These are phyloP conservation scores for Cryptococcus wingfieldii DNA, from an alignment of 1,284 basidiomycete genomes.

Conservation along the genomic window DNA sequence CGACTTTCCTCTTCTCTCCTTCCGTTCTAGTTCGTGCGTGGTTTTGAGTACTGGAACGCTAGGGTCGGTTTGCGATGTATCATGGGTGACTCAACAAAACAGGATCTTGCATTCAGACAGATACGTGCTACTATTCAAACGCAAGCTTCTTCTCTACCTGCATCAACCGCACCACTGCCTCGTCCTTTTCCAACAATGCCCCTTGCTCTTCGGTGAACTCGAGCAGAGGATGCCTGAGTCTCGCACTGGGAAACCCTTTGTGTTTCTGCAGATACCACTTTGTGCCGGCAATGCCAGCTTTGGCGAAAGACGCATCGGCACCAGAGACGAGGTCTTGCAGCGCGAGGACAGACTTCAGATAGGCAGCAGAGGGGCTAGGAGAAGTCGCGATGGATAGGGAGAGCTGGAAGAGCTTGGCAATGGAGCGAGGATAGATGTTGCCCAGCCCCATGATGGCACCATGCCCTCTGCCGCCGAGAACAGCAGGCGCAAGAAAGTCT, in stretches of 20 bases:
- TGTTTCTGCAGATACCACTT: slow-evolving; percentile 71
- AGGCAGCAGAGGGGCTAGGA: slow-evolving; percentile 52
- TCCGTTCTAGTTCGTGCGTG: background rate
- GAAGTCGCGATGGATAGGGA: slow-evolving; percentile 54
- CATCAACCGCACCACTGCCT: slow-evolving; percentile 64
- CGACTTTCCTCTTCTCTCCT: too few species aligned
- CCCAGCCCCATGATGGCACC: slow-evolving; percentile 78
- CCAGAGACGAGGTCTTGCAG: slow-evolving; percentile 74
- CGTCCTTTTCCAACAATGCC: slow-evolving; percentile 62
- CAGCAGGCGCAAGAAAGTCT: slow-evolving; percentile 71
- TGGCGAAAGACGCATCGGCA: slow-evolving; percentile 74
- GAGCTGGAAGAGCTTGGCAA: slow-evolving; percentile 62
- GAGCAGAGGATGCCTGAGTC: slow-evolving; percentile 68
- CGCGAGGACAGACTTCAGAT: slow-evolving; percentile 65
- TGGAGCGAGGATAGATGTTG: slow-evolving; percentile 66
- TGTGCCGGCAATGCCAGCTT: slow-evolving; percentile 72
- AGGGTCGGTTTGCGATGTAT: slow-evolving; percentile 1
- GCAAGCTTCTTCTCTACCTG: slow-evolving; percentile 55
- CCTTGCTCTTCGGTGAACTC: slow-evolving; percentile 58
- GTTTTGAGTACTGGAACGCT: background rate
- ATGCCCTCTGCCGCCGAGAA: slow-evolving; percentile 56
- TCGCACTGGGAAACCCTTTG: slow-evolving; percentile 61
- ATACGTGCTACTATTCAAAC: too few species aligned
- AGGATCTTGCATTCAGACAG: background rate
- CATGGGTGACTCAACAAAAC: slow-evolving; percentile 4